phyloP scores from a whole-genome alignment of 305 asterid species.

The Andrographis paniculata region DNA sequence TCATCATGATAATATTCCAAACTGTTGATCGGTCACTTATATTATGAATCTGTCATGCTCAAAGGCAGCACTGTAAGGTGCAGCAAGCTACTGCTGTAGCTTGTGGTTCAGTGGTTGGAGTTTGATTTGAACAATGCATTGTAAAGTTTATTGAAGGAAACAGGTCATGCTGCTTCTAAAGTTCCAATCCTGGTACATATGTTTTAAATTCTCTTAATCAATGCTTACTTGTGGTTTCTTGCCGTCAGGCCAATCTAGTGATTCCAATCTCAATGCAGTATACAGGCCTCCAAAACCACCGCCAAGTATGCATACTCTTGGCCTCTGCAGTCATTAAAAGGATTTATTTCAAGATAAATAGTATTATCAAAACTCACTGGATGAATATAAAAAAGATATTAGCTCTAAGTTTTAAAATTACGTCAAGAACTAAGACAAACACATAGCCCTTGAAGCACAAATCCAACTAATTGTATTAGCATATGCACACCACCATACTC shows the following conservation, averaged over 20 bases:
- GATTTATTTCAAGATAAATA: conserved; percentile 1
- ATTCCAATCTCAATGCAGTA: conserved; percentile 88
- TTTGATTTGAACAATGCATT: too few relatives aligned
- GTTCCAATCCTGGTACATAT: conserved; percentile 2
- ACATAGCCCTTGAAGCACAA: neutral
- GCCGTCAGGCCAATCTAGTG: conserved; percentile 93
- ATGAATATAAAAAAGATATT: neutral
- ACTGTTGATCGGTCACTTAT: too few relatives aligned
- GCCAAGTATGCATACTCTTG: conserved; percentile 91
- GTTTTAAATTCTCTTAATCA: conserved; percentile 6
- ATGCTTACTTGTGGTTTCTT: conserved; percentile 87
- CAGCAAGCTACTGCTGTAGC: too few relatives aligned
- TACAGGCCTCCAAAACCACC: conserved; percentile 98
- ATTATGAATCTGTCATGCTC: too few relatives aligned
- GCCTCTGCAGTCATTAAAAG: conserved; percentile 48
- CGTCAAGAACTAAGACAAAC: too few relatives aligned
- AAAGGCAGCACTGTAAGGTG: too few relatives aligned
- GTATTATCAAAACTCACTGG: neutral
- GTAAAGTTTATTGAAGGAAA: neutral
- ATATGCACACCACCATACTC: conserved; percentile 1
- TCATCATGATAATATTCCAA: too few relatives aligned
- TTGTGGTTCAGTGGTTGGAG: too few relatives aligned
- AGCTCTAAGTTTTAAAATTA: too few relatives aligned
- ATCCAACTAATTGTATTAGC: conserved; percentile 12
- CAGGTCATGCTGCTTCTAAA: conserved; percentile 5